A percentile compares a stretch with the other conserved stretches of the same genome.
Evolutionary conservation across 2,329 filamentous ascomycete genomes (phyloP).

Genomic region (Metarhizium guizhouense): DNA sequence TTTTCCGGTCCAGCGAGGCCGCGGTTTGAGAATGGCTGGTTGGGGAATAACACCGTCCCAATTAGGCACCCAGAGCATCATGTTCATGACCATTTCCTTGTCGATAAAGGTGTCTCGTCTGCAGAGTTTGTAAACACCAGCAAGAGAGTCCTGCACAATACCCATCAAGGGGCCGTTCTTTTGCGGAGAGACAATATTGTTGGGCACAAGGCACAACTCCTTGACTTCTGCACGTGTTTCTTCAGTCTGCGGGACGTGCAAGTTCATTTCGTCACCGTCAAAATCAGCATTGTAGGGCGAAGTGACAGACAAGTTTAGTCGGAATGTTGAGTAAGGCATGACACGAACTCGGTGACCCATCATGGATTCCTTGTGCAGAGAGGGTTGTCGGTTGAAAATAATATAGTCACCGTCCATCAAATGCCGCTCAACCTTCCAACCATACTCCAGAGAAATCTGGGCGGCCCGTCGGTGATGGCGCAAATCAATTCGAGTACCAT

Average conservation of each 20-base stretch:
- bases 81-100: slow-evolving; percentile 90
- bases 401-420: slow-evolving; percentile 95
- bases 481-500: slow-evolving; percentile 89
- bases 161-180: slow-evolving; percentile 97
- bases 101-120: slow-evolving; percentile 85
- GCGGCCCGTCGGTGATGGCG: slow-evolving; percentile 84
- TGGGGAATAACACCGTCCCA: slow-evolving; percentile 94
- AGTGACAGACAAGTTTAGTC: slow-evolving; percentile 93
- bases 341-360: slow-evolving; percentile 97
- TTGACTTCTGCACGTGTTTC: slow-evolving; percentile 92
- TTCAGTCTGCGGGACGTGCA: slow-evolving; percentile 96
- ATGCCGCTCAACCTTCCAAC: slow-evolving; percentile 98
- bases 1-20: slow-evolving; percentile 94
- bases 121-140: slow-evolving; percentile 94
- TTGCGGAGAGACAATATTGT: slow-evolving; percentile 97
- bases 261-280: slow-evolving; percentile 99
- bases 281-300: slow-evolving; percentile 99
- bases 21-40: slow-evolving; percentile 88
- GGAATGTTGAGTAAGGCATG: slow-evolving; percentile 98
- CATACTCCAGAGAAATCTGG: slow-evolving; percentile 82
- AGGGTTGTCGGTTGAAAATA: slow-evolving; percentile 99
- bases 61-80: slow-evolving; percentile 93
- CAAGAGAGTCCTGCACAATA: slow-evolving; percentile 96
- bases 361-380: slow-evolving; percentile 99
- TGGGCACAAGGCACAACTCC: slow-evolving; percentile 92